Evolutionary conservation across 2,329 filamentous ascomycete genomes (phyloP), one percentile per base, ranked within the genome.

Genomic region (Arthroderma uncinatum): DNA sequence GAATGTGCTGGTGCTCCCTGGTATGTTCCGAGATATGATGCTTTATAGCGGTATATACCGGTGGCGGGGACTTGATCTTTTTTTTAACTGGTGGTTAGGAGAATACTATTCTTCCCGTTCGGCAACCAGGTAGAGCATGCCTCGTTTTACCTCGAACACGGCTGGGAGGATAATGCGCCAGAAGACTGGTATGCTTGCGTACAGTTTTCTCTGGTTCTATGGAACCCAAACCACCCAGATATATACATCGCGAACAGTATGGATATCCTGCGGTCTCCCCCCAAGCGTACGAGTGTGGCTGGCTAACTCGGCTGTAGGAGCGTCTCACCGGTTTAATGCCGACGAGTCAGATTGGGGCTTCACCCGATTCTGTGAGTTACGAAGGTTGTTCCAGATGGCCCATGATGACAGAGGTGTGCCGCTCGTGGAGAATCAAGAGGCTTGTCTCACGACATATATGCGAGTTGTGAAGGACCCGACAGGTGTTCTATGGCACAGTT

Each of bases 311-410:
- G 28, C 57, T n/a, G 42, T 61, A 78, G 79, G 78, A 44, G 93
- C 93, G n/a, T 89, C 91, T 64, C 93, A 98, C 70, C 86, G 93
- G 59, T 98, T 97, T 72, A 97, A 90, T 2, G 88, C 87, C 62
- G 93, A 97, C 44, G 93, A 98, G 72, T 90, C 89, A 23, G 93
- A 98, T 67, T 98, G 93, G 93, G 93, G 93, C 1, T 98, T 98
- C 71, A 98, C 93, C n/a, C 79, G 92, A 57, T 98, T 97, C 68
- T 84, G 90, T 10, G 93, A 97, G 70, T 80, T 95, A 53, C 81
- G 89, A 56, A 86, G 84, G 66, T 85, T 97, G 70, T 95, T 96
- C 68, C 85, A 85, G 60, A 77, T 84, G 34, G 79, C 82, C 1
- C 95, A 86, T 81, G 87, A 93, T 58, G 82, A 83, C 54, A 73